Evolutionary conservation across 2,329 filamentous ascomycete species (phyloP), one percentile per base, ranked within the genome.

Genomic region (Pseudogymnoascus pannorum): DNA sequence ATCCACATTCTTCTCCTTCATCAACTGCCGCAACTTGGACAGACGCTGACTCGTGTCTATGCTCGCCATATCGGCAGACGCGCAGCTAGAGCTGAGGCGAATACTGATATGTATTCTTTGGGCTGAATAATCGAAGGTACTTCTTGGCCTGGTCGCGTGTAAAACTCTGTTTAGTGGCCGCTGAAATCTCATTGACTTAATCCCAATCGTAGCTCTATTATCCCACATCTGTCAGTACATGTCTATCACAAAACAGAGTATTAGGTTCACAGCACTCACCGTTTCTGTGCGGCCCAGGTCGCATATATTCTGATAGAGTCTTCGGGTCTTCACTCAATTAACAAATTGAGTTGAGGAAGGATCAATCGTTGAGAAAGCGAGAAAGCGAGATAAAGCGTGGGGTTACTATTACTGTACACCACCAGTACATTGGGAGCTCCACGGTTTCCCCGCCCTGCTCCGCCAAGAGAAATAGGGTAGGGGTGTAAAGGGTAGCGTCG

Each of bases 1-100:
- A 75, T 97, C 92, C 67, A 99, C 82, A 66, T 91, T 87, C 71
- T 88, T 82, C 75, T 92, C 82, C 76, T 85, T 87, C 94, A 99
- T 99, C 72, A 96, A 79, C 73, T 87, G 80, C 72, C 94, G 85
- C 70, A 99, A 82, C 75, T 84, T 82, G 66, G 84, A 76, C 66
- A 99, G 84, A 70, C 91, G 88, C 65, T 85, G 80, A 61, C 86
- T 85, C 35, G 92, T 97, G 75, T 94, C 80, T 67, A 96, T 87
- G 60, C 82, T 85, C 72, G 85, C 88, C 89, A 94, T 95, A 33
- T 76, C 72, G 71, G 73, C 65, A 65, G 61, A 62, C 64, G 57
- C 35, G 36, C 42, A 31, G 44, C 35, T 57, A 7, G 62, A 63
- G 26, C 42, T 57, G 33, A 62, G 42, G 33, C 60, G 54, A 42